Evolutionary conservation across 768 basidiomycete genomes (phyloP), one percentile per base, ranked within the genome.

Genomic region (Amanita rimosa): DNA sequence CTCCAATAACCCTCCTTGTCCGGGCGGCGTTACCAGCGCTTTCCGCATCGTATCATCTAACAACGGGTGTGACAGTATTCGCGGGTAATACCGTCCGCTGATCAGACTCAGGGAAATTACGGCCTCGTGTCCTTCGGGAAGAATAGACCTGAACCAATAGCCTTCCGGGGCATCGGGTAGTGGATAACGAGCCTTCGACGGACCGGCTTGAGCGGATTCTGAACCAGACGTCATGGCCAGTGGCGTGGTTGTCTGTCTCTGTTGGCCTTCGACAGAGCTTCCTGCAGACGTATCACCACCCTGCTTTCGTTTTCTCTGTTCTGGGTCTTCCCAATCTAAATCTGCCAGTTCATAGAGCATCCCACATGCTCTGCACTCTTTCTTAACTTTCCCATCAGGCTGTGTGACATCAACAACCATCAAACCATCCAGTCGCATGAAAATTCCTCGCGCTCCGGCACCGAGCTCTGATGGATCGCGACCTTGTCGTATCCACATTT

Each of bases 21-120:
- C 66, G n/a, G 55, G 17, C 16, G 65, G 52, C 9, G 60, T 56
- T 31, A 60, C 50, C 37, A 75, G 55, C 10, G 74, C 74, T 13
- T 65, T 56, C 26, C 64, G 57, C 3, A 84, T 57, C 17, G 55
- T 55, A 3, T 64, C 60, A 10, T 61, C 62, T 16, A 89, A 63
- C 31, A 81, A 66, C 1, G 84, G 84, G 57, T 88, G 85, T 17
- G 67, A 58, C 19, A 89, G 70, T 31, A 92, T 68, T 5, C 71
- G 66, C 4, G 88, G 84, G 59, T 92, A 92, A 60, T 92, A 92
- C 48, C 90, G 72, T 27, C 90, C 90, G 27, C 78, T 78, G 52
- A 93, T 71, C 41, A 88, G 67, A 31, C 78, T 75, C 36, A 90
- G 68, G 2, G 79, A 79, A n/a, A 88, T 53, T 16, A 84, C 74